A percentile compares a stretch with the other conserved stretches of the same genome.
Conservation (phyloP, 495 filamentous ascomycete genomes). For the Xylaria castorea region DNA sequence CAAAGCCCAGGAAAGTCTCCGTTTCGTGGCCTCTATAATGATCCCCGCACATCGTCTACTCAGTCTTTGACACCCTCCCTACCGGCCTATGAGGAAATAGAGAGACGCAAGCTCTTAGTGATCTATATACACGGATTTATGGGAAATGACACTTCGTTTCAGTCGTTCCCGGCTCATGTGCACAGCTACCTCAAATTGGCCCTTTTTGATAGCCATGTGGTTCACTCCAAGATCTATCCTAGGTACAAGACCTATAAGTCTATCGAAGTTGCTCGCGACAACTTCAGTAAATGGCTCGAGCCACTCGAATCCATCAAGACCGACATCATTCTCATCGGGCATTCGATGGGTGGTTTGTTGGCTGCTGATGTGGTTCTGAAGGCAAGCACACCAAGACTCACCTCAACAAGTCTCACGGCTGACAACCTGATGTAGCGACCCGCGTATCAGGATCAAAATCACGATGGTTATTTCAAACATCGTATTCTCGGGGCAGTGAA, state of each 20-base stretch:
- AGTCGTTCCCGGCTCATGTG: constrained; percentile 85
- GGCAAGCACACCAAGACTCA: constrained; percentile 41
- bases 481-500: constrained; percentile 82
- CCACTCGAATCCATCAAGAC: constrained; percentile 77
- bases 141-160: constrained; percentile 88
- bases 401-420: constrained; percentile 21
- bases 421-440: constrained; percentile 34
- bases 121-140: constrained; percentile 94
- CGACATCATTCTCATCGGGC: constrained; percentile 84
- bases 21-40: constrained; percentile 37
- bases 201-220: constrained; percentile 72
- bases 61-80: constrained; percentile 65
- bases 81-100: constrained; percentile 43
- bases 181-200: constrained; percentile 76
- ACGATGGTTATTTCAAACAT: constrained; percentile 63
- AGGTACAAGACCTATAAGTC: constrained; percentile 83
- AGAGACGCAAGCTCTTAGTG: constrained; percentile 71
- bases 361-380: constrained; percentile 79
- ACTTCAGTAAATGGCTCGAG: constrained; percentile 83
- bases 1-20: constrained; percentile 6
- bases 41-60: constrained; percentile 67
- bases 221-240: constrained; percentile 92
- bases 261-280: constrained; percentile 74
- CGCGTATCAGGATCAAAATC: constrained; percentile 29
- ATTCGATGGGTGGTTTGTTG: constrained; percentile 89